A percentile compares a stretch with the other conserved stretches of the same genome.
Conservation (phyloP, 805 yeast genomes). For the Suhomyces vadensis region DNA sequence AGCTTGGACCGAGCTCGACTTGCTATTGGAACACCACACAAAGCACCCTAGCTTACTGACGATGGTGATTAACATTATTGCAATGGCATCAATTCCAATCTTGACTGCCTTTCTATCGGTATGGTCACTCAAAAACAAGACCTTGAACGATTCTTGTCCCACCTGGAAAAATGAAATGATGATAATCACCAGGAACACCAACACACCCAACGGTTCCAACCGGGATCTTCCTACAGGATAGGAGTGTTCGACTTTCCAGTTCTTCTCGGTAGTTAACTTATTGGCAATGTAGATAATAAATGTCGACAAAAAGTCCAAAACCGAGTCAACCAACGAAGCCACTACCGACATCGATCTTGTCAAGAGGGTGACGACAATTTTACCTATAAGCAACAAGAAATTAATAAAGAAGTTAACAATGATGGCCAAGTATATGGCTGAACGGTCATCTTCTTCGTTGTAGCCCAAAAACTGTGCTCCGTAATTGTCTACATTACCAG, state of each 20-base stretch:
- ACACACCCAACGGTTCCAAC: constrained; percentile 75
- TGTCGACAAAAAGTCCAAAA: constrained; percentile 72
- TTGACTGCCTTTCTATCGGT: constrained; percentile 42
- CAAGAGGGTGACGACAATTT: constrained; percentile 57
- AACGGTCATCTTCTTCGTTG: constrained; percentile 42
- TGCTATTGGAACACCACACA: constrained; percentile 59
- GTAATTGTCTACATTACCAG: constrained; percentile 61
- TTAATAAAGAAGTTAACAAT: constrained; percentile 63
- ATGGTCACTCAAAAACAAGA: constrained; percentile 37
- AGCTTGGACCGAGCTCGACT: constrained; percentile 72
- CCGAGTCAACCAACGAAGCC: constrained; percentile 75
- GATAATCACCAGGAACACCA: constrained; percentile 70
- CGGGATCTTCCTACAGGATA: constrained; percentile 74
- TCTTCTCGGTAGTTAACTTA: constrained; percentile 44
- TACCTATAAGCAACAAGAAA: constrained; percentile 58
- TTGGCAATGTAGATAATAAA: constrained; percentile 68
- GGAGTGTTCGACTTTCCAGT: constrained; percentile 46
- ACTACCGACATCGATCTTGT: constrained; percentile 73
- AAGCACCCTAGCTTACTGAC: constrained; percentile 60
- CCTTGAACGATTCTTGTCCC: constrained; percentile 59
- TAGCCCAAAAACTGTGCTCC: constrained; percentile 56
- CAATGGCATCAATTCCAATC: constrained; percentile 51
- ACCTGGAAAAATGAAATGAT: constrained; percentile 73
- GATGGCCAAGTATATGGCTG: constrained; percentile 59
- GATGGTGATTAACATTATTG: constrained; percentile 66